Evolutionary conservation across 202 grass and related monocot genomes (phyloP), one percentile per base, ranked within the genome.

Genomic region (Zoysia matrella): DNA sequence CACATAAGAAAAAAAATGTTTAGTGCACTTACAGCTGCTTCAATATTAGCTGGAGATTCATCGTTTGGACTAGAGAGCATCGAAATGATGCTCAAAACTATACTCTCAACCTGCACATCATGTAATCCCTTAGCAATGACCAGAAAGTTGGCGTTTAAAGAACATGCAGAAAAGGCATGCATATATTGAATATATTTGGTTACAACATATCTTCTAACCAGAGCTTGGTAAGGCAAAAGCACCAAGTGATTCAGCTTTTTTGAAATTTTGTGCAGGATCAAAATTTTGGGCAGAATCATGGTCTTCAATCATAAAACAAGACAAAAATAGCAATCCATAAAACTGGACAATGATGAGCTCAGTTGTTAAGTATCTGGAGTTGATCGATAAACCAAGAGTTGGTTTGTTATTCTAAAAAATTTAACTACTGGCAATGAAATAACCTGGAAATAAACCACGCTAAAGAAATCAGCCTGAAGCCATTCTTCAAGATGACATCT

Each of bases 71-170:
- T 36, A 36, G 30, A 36, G 30, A 36, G 30, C 30, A 36, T 36
- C 30, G 30, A 36, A 36, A 36, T 36, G 30, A 36, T 36, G 30
- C 30, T 36, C 30, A 36, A 36, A 36, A 36, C 30, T 36, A 36
- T 36, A 36, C 30, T 36, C 30, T 36, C 30, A 72, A 97, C 94
- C 94, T 97, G 89, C 86, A 85, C 10, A 52, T 75, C 73, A 57
- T 41, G 16, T 84, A 18, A 83, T 42, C 40, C 40, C 0, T 82
- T 90, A 74, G 74, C 22, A 11, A 86, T 47, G 13, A 9, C 8
- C 13, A 80, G 0, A 54, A 65, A 84, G 47, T 46, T 64, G 41
- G 5, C 16, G 39, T 39, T 62, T 4, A 71, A 71, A 43, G 11
- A 7, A 63, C n/a, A 18, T 70, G 46, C 54, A 58, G 7, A 49